These are phyloP conservation scores for Aspergillus sp. DNA, from an alignment of 2,329 filamentous ascomycete genomes.

Conservation along the genomic window DNA sequence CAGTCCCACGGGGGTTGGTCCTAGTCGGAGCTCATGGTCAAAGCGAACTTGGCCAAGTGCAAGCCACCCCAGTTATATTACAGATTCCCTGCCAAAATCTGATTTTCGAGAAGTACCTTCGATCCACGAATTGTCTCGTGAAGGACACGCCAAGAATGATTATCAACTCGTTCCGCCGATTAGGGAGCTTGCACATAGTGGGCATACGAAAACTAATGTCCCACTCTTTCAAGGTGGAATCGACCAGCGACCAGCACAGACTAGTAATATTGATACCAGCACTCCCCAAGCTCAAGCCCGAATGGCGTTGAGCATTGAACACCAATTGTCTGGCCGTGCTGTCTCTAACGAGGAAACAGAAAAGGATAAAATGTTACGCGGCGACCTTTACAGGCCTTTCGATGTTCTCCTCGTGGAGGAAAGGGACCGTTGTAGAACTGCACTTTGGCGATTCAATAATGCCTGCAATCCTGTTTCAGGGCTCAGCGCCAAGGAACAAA, in stretches of 20 bases:
- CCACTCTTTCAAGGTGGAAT: conserved; percentile 37
- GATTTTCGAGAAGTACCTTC: conserved; percentile 42
- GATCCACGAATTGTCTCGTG: conserved; percentile 41
- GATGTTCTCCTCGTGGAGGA: conserved; percentile 76
- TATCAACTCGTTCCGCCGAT: conserved; percentile 43
- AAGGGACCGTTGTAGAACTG: conserved; percentile 77
- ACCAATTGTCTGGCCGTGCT: conserved; percentile 38
- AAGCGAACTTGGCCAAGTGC: conserved; percentile 40
- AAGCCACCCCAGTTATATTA: conserved; percentile 36
- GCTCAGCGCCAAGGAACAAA: conserved; percentile 56
- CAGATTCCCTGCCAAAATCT: conserved; percentile 40
- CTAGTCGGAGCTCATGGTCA: conserved; percentile 39
- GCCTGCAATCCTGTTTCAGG: conserved; percentile 72
- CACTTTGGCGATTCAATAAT: conserved; percentile 84
- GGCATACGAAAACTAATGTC: conserved; percentile 37
- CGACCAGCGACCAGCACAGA: conserved; percentile 39
- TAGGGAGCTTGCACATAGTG: conserved; percentile 38
- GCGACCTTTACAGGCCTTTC: conserved; percentile 76
- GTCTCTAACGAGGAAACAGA: conserved; percentile 59
- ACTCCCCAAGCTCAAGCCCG: conserved; percentile 45
- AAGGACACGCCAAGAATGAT: conserved; percentile 38
- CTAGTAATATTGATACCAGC: conserved; percentile 35
- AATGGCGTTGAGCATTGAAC: conserved; percentile 44
- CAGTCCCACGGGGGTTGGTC: conserved; percentile 37
- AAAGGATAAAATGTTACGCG: conserved; percentile 86